Base-by-base conservation (phyloP, 768 basidiomycete genomes). In the Termitomyces sp. region DNA sequence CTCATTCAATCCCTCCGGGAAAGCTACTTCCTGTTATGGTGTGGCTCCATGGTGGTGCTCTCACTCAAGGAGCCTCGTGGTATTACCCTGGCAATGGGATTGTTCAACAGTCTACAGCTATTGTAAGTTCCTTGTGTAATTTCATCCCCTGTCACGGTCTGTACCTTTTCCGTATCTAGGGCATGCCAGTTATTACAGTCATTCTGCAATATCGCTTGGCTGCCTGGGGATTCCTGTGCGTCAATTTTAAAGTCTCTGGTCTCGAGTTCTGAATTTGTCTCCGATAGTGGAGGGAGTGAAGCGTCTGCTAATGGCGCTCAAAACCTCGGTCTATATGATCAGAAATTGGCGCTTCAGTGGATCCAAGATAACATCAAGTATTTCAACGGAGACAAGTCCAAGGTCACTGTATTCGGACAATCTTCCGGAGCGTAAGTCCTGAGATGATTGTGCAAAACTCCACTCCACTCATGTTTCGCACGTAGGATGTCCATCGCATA, bases 281-380 rank as follows among this genome's bases (percentile, higher is more conserved):
- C 33, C 6, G 7, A 30, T 43, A 64, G 61, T 18, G 65, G 65
- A 14, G 65, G 65, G 16, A 56, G 36, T 0, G 63, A 66, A 71
- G 81, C 81, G 18, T 69, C 67, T 5, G 60, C 68, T 14, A 69
- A 70, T 5, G 71, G 70, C 10, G 73, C 75, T 1, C 70, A 80
- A 9, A 82, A 82, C 62, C 70, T 82, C 32, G 82, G 74, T 1
- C 69, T 83, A 23, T 73, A 70, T 33, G 82, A 84, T 61, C 75
- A 80, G 63, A 63, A 75, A 16, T 59, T 72, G 33, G 82, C 80
- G 1, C 65, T 82, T 10, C 62, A 74, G 61, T 84, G 81, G 87
- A 78, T 88, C 0, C 82, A 87, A 63, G 68, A 75, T 26, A 82
- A 89, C 63, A 86, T 88, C 47, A 73, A 63, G 16, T 68, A 69